These are phyloP conservation scores for Pythium biforme DNA, from an alignment of 352 stramenopile species.

Conservation along the genomic window DNA sequence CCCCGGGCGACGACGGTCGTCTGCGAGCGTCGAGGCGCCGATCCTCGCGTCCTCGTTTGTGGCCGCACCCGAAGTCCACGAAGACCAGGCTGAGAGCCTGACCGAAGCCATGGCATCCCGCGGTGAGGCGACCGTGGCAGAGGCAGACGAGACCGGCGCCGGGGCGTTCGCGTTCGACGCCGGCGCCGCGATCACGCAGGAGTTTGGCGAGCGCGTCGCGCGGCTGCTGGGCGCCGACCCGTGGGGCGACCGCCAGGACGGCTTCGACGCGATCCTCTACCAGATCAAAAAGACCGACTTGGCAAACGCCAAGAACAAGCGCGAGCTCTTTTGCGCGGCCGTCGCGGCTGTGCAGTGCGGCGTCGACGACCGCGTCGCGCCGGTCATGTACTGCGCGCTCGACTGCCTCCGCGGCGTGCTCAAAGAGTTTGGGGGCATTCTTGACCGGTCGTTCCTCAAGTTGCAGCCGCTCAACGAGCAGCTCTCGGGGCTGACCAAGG, in stretches of 20 bases:
- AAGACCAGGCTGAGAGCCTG: conserved; percentile 2
- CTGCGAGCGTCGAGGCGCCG: conserved; percentile 37
- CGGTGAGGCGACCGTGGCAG: no score
- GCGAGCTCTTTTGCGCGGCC: conserved; percentile 63
- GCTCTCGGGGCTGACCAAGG: conserved; percentile 47
- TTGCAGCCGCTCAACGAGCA: conserved; percentile 54
- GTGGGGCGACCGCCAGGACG: conserved; percentile 80
- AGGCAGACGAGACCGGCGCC: background rate
- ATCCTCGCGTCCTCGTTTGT: conserved; percentile 58
- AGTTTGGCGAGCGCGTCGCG: conserved; percentile 71
- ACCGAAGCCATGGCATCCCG: no score
- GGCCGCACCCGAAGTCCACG: conserved; percentile 28
- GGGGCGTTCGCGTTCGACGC: conserved; percentile 47
- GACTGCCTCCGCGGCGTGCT: conserved; percentile 66
- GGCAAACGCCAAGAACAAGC: conserved; percentile 32
- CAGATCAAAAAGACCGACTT: conserved; percentile 68
- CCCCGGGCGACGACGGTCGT: conserved; percentile 21
- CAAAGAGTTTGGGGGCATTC: conserved; percentile 54
- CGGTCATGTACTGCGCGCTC: conserved; percentile 84
- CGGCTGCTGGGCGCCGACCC: conserved; percentile 63
- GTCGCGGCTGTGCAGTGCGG: conserved; percentile 68
- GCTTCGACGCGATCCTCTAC: conserved; percentile 68
- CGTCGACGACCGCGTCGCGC: conserved; percentile 71
- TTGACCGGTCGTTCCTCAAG: conserved; percentile 45
- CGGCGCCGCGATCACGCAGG: conserved; percentile 61